phyloP scores from a whole-genome alignment of 768 basidiomycete genomes.

The Cystofilobasidium macerans region DNA sequence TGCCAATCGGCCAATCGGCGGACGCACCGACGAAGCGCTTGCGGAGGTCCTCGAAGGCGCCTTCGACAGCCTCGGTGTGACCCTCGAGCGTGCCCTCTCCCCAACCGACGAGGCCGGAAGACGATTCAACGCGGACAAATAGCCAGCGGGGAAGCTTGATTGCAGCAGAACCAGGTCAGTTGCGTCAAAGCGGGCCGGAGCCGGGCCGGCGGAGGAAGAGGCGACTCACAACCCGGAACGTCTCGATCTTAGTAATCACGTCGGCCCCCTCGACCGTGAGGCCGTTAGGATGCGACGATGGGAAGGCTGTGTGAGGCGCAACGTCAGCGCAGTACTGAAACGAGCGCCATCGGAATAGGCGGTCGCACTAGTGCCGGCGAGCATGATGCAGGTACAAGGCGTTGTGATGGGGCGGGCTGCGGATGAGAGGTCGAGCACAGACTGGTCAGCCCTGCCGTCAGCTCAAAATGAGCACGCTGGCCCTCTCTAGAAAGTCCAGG shows the following conservation, averaged over 20 bases:
- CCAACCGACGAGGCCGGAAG: slow-evolving; percentile 57
- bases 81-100: slow-evolving; percentile 57
- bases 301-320: slow-evolving; percentile 3
- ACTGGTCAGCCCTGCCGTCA: too few species aligned
- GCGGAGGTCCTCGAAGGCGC: slow-evolving; percentile 51
- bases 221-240: slow-evolving; percentile 55
- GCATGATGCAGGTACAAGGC: too few species aligned
- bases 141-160: slow-evolving; percentile 46
- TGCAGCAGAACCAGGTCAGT: too few species aligned
- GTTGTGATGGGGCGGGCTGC: too few species aligned
- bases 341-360: too few species aligned
- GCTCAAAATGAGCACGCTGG: too few species aligned
- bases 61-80: slow-evolving; percentile 64
- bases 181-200: too few species aligned
- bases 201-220: not conserved
- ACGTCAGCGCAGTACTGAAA: too few species aligned
- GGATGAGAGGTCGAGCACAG: too few species aligned
- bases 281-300: slow-evolving; percentile 15
- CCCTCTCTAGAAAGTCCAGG: too few species aligned
- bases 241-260: slow-evolving; percentile 35
- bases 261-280: slow-evolving; percentile 26
- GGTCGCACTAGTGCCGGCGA: slow-evolving; percentile 1
- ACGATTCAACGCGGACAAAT: slow-evolving; percentile 59
- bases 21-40: slow-evolving; percentile 48
- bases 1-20: too few species aligned